phyloP scores from a whole-genome alignment of 768 basidiomycete genomes.

The Sarcodon sp. region DNA sequence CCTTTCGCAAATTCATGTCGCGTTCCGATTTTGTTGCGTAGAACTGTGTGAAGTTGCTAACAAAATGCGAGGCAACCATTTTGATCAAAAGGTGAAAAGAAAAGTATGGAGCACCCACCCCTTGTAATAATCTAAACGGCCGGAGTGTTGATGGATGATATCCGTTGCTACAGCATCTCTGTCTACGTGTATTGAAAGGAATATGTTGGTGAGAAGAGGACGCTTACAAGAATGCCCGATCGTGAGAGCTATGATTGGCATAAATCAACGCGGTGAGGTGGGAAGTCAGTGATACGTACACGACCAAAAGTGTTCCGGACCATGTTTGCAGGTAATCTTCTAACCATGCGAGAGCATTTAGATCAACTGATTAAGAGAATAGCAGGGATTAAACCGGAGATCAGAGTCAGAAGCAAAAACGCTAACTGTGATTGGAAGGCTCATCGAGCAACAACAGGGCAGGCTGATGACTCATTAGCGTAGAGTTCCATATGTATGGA shows the following conservation, averaged over 20 bases:
- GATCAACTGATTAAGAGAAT: conserved; percentile 41
- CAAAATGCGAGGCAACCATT: neutral
- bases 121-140: conserved; percentile 93
- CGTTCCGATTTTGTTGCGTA: conserved; percentile 97
- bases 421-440: conserved; percentile 90
- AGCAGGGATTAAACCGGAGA: conserved; percentile 2
- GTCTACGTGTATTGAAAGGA: neutral
- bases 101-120: conserved; percentile 38
- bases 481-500: neutral
- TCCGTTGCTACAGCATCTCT: conserved; percentile 96
- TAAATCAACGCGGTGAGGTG: neutral
- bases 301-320: conserved; percentile 84
- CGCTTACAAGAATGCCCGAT: conserved; percentile 83
- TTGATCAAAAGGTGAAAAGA: neutral
- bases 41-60: conserved; percentile 93
- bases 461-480: conserved; percentile 25
- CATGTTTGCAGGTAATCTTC: conserved; percentile 97
- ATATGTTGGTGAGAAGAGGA: neutral
- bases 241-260: conserved; percentile 61
- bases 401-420: neutral
- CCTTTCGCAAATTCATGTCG: conserved; percentile 80
- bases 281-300: conserved; percentile 36
- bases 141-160: conserved; percentile 93
- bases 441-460: conserved; percentile 77
- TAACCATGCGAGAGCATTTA: conserved; percentile 95